Evolutionary conservation across 352 stramenopile genomes (phyloP), one percentile per base, ranked within the genome.

Genomic region (Salisapilia sapeloensis): DNA sequence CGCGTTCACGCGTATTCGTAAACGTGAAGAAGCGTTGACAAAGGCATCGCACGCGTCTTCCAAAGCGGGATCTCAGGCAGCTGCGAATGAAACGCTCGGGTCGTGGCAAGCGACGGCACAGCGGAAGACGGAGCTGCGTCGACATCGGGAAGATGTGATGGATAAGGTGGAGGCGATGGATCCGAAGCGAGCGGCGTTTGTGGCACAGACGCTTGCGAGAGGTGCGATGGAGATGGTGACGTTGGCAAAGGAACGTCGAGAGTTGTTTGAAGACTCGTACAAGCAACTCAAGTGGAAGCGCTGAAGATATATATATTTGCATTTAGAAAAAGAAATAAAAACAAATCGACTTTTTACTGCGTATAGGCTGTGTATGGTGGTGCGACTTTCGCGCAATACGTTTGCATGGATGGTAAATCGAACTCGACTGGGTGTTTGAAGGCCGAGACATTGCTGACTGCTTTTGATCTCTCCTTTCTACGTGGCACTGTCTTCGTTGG

Each of bases 161-260:
- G 50, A 57, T 10, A 76, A 82, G 31, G 53, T 87, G 30, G 47
- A 57, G 14, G 23, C 44, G 6, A 35, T 89, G 30, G 72, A 89
- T 26, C 69, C 72, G 1, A 19, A 35, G 17, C 66, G 72, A 6
- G 60, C 72, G 23, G 48, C 57, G n/a, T 78, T 89, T 27, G 66
- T 89, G 21, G 31, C 79, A 19, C 48, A 71, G 19, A 81, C 67
- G 35, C 48, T 89, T 17, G 43, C 67, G 21, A 62, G 71, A 18
- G 82, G 80, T 34, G 51, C 60, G 15, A 54, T 46, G 25, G 72
- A 89, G 44, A 79, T 89, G 60, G 52, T 66, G 46, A 77, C 67
- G 28, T 53, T 89, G 11, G 62, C 65, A 8, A 69, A 70, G 34
- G 63, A 61, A 22, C 66, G 67, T 32, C 65, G 72, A 8, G 66